These are phyloP conservation scores for Fusarium dimerum DNA, from an alignment of 2,329 filamentous ascomycete species.

Conservation along the genomic window DNA sequence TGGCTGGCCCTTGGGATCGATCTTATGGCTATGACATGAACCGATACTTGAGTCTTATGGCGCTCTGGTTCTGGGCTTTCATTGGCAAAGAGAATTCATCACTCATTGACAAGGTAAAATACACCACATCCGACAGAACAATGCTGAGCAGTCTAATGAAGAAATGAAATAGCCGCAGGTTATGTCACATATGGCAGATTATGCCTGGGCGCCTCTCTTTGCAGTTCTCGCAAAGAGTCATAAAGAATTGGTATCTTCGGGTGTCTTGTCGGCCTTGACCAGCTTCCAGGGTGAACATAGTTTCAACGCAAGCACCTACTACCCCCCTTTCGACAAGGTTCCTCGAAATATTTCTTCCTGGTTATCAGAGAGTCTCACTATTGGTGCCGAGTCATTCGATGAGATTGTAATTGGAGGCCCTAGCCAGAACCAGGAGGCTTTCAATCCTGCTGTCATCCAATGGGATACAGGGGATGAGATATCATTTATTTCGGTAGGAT, in stretches of 20 bases:
- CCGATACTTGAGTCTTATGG: slow-evolving; percentile 58
- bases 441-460: slow-evolving; percentile 62
- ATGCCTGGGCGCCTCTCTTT: slow-evolving; percentile 57
- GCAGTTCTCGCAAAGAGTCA: slow-evolving; percentile 55
- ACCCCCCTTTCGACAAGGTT: slow-evolving; percentile 58
- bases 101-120: slow-evolving; percentile 33
- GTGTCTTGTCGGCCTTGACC: slow-evolving; percentile 41
- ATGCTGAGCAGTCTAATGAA: not conserved
- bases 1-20: slow-evolving; percentile 66
- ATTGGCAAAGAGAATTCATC: slow-evolving; percentile 49
- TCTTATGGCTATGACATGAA: slow-evolving; percentile 67
- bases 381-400: slow-evolving; percentile 60
- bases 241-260: slow-evolving; percentile 45
- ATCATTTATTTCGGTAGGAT: slow-evolving; percentile 28
- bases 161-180: slow-evolving; percentile 42
- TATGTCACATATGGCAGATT: slow-evolving; percentile 62
- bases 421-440: slow-evolving; percentile 50
- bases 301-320: slow-evolving; percentile 54
- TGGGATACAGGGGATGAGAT: slow-evolving; percentile 49
- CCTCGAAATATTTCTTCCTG: slow-evolving; percentile 61
- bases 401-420: slow-evolving; percentile 58
- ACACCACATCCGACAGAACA: not conserved
- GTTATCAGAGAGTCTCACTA: slow-evolving; percentile 57
- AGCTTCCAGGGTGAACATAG: slow-evolving; percentile 55
- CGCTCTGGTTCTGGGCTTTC: slow-evolving; percentile 59